A percentile compares a stretch with the other conserved stretches of the same genome.
These are phyloP conservation scores for Trypanosoma grayi DNA, from an alignment of 208 protist species.

Conservation along the genomic window DNA sequence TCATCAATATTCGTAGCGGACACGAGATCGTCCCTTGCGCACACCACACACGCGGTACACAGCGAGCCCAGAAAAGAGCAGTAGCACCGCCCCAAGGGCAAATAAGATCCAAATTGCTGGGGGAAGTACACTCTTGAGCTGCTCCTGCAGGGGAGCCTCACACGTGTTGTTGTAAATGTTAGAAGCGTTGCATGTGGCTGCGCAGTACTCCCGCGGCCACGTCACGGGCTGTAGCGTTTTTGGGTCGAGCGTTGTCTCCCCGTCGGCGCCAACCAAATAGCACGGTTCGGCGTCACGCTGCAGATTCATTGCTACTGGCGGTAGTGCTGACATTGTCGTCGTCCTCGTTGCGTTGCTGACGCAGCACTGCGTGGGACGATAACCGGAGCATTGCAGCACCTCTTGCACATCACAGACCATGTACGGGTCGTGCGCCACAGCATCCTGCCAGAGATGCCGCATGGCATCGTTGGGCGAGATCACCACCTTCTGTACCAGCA, in stretches of 20 bases:
- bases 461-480: constrained; percentile 11
- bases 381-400: constrained; percentile 45
- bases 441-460: constrained; percentile 18
- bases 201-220: constrained; percentile 37
- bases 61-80: constrained; percentile 1
- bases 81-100: background rate
- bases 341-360: constrained; percentile 15
- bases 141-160: background rate
- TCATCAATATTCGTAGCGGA: constrained; percentile 19
- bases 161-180: constrained; percentile 25
- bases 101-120: background rate
- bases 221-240: constrained; percentile 16
- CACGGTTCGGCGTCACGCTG: constrained; percentile 13
- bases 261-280: constrained; percentile 34
- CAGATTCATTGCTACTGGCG: too few relatives aligned
- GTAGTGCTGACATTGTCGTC: too few relatives aligned
- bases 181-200: constrained; percentile 20
- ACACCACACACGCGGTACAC: background rate
- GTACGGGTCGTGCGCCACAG: constrained; percentile 18
- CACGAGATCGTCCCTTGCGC: background rate
- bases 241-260: constrained; percentile 34
- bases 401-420: constrained; percentile 39
- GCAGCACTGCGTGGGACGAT: constrained; percentile 39
- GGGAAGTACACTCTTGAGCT: background rate
- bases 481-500: background rate